Evolutionary conservation across 108 stramenopile genomes (phyloP).

Genomic region (Mediolabrus comicus): DNA sequence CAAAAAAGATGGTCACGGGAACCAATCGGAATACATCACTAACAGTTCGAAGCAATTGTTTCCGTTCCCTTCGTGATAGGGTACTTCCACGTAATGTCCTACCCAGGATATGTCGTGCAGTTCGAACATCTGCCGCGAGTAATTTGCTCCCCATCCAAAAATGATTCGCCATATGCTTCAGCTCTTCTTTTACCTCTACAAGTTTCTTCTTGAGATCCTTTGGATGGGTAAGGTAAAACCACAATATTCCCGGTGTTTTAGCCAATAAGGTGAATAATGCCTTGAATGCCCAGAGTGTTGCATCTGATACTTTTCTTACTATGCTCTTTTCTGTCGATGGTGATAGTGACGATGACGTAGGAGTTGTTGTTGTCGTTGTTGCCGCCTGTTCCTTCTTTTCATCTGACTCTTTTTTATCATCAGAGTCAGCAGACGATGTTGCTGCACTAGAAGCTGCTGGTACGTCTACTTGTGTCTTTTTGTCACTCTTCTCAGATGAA

Average conservation of each 20-base stretch:
- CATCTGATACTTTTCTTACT: constrained; percentile 28
- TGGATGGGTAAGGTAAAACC: constrained; percentile 66
- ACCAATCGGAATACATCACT: constrained; percentile 96
- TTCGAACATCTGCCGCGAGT: constrained; percentile 89
- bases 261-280: constrained; percentile 46
- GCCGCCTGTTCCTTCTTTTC: background rate
- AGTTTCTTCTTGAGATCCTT: constrained; percentile 58
- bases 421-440: background rate
- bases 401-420: background rate
- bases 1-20: constrained; percentile 93
- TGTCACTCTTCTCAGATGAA: background rate
- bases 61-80: constrained; percentile 94
- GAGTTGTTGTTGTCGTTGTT: background rate
- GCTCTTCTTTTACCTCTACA: constrained; percentile 61
- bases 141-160: constrained; percentile 96
- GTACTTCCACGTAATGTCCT: constrained; percentile 81
- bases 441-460: background rate
- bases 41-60: constrained; percentile 94
- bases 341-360: too few species aligned
- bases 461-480: background rate
- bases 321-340: constrained; percentile 8
- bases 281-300: constrained; percentile 38
- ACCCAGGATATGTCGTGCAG: constrained; percentile 77
- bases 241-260: constrained; percentile 61
- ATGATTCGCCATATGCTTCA: constrained; percentile 87